Evolutionary conservation across 73 alveolate species (phyloP), one percentile per base, ranked within the genome.

Genomic region (Paramecium sexaurelia): DNA sequence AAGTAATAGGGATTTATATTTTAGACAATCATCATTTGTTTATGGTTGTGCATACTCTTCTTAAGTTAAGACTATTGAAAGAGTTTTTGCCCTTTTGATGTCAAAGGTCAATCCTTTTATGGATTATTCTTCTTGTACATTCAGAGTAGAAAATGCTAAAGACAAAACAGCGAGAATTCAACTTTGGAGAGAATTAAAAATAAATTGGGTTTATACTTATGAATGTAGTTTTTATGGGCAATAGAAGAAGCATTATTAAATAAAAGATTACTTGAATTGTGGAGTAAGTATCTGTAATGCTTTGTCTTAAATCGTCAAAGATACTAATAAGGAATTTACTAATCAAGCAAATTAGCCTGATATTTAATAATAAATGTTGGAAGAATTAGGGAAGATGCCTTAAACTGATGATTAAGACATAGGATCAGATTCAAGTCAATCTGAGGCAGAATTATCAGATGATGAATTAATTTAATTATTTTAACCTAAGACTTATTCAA

Each of bases 131-230:
- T 91, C 91, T 29, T 94, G 97, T 67, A 94, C 92, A 56, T 95
- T 95, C 85, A 94, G 95, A 45, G 94, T 93, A 4, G 95, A 95
- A 75, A 91, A 45, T 68, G 91, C 96, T 7, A 95, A 95, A 84
- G 96, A 92, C 66, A 94, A 92, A 75, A 95, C 98, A 19, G 97
- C 97, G 2, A 85, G 98, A 29, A 87, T 95, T 15, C 93, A 91
- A 27, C 32, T 95, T 10, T 95, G 96, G 96, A 95, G 94, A 85
- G 98, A 95, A 75, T 71, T 87, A n/a, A 69, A 95, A 36, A 82
- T 88, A 0, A 67, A 45, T 43, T 68, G 87, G 71, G 90, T 88
- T 3, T 88, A 68, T 43, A 88, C 94, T 45, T 75, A 68, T 43
- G 94, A 88, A 57, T 75, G 91, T 45, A 68, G 91, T 68, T 88